These are phyloP conservation scores for Hyaloperonospora brassicae DNA, from an alignment of 352 stramenopile species.

Conservation along the genomic window DNA sequence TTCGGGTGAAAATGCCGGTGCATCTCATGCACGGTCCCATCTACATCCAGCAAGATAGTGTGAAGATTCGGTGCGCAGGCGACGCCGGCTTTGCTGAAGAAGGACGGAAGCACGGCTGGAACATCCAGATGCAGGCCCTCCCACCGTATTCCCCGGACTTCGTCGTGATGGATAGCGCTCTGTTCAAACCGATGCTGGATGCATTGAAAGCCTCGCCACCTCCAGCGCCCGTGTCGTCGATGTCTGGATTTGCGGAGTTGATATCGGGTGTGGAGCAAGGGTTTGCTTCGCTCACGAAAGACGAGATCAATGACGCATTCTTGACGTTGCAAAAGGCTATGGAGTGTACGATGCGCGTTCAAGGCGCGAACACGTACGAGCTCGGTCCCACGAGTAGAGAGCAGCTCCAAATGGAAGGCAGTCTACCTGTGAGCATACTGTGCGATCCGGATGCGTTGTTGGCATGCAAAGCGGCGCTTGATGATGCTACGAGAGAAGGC, in stretches of 20 bases:
- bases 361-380: slow-evolving; percentile 39
- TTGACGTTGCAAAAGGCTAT: slow-evolving; percentile 36
- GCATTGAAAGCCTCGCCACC: slow-evolving; percentile 18
- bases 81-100: slow-evolving; percentile 30
- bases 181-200: slow-evolving; percentile 29
- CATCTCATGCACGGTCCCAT: slow-evolving; percentile 28
- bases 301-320: slow-evolving; percentile 34
- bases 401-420: slow-evolving; percentile 29
- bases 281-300: slow-evolving; percentile 22
- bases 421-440: slow-evolving; percentile 34
- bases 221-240: background rate
- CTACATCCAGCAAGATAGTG: slow-evolving; percentile 39
- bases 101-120: slow-evolving; percentile 30
- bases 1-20: slow-evolving; percentile 26
- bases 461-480: slow-evolving; percentile 23
- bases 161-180: slow-evolving; percentile 28
- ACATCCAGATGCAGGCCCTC: slow-evolving; percentile 32
- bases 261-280: slow-evolving; percentile 20
- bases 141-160: slow-evolving; percentile 40
- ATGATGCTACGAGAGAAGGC: slow-evolving; percentile 13
- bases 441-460: slow-evolving; percentile 26
- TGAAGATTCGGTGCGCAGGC: slow-evolving; percentile 29
- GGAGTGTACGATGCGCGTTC: slow-evolving; percentile 36
- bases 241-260: slow-evolving; percentile 23
- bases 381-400: slow-evolving; percentile 23